Evolutionary conservation across 768 basidiomycete species (phyloP), one percentile per base, ranked within the genome.

Genomic region (Pluteus cervinus): DNA sequence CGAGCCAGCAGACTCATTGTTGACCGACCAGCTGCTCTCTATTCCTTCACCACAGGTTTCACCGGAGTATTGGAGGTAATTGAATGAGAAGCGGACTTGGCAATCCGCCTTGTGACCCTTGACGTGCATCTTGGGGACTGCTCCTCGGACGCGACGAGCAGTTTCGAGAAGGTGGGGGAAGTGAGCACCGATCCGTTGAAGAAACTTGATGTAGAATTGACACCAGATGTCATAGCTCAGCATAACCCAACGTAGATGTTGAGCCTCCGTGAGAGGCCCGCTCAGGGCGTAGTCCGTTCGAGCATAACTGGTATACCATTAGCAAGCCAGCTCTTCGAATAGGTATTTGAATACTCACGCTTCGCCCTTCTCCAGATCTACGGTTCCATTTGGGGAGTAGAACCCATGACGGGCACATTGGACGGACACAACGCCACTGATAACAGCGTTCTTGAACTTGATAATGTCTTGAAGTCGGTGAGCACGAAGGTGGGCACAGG

Each of bases 51-150:
- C 29, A n/a, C 29, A 30, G n/a, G n/a, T n/a, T n/a, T n/a, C n/a
- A n/a, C n/a, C n/a, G n/a, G n/a, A n/a, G n/a, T n/a, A n/a, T n/a
- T 30, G 14, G 6, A 24, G 10, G 15, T 28, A 43, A 23, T 38
- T 38, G 7, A 45, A 34, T 24, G 28, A 24, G 14, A 18, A 45
- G 4, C 9, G 11, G 7, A 22, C 12, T 22, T 31, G 24, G 25
- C 44, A 45, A 8, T 29, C 23, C 5, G 12, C 17, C 10, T 22
- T 26, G 35, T 45, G 44, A 7, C 36, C 29, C 24, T 15, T 26
- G 18, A 43, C 3, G 24, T 45, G 44, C 16, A 38, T 21, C 30
- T 45, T 45, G 2, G 44, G 44, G 20, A 44, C 36, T 20, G 31
- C 40, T 11, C 37, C 43, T 24, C 23, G 16, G 8, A 34, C 28